Conservation (phyloP, 2,329 filamentous ascomycete species). For the Diplodia sapinea region DNA sequence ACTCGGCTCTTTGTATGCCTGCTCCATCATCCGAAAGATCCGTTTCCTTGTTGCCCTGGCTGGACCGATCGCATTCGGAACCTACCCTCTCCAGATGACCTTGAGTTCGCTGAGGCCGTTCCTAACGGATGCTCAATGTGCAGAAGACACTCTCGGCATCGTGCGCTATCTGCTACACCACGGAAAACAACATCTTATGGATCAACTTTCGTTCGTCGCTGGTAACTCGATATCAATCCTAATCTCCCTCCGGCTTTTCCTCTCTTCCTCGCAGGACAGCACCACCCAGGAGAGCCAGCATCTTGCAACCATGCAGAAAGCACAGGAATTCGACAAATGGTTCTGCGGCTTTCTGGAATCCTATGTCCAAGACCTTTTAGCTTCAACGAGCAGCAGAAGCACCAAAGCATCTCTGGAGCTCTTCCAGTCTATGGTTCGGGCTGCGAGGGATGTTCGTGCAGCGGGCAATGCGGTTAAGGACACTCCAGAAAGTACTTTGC, state of each 20-base stretch:
- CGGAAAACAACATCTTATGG: conserved; percentile 68
- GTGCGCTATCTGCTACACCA: conserved; percentile 79
- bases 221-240: conserved; percentile 81
- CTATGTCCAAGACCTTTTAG: conserved; percentile 46
- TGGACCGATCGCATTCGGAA: conserved; percentile 71
- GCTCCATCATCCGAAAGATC: conserved; percentile 84
- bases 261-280: conserved; percentile 75
- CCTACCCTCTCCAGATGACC: conserved; percentile 89
- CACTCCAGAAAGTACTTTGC: conserved; percentile 77
- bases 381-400: neutral
- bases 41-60: conserved; percentile 80
- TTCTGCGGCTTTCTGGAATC: conserved; percentile 70
- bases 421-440: conserved; percentile 71
- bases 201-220: conserved; percentile 75
- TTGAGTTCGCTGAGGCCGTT: conserved; percentile 80
- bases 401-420: conserved; percentile 47
- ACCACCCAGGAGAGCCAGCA: conserved; percentile 87
- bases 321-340: conserved; percentile 78
- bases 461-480: conserved; percentile 72
- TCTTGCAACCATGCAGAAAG: conserved; percentile 74
- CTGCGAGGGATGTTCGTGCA: conserved; percentile 70
- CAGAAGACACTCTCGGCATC: conserved; percentile 87
- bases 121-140: conserved; percentile 82
- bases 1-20: conserved; percentile 84
- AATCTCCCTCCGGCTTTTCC: conserved; percentile 76